Conservation (phyloP, 768 basidiomycete species). For the Macrolepiota albuminosa region DNA sequence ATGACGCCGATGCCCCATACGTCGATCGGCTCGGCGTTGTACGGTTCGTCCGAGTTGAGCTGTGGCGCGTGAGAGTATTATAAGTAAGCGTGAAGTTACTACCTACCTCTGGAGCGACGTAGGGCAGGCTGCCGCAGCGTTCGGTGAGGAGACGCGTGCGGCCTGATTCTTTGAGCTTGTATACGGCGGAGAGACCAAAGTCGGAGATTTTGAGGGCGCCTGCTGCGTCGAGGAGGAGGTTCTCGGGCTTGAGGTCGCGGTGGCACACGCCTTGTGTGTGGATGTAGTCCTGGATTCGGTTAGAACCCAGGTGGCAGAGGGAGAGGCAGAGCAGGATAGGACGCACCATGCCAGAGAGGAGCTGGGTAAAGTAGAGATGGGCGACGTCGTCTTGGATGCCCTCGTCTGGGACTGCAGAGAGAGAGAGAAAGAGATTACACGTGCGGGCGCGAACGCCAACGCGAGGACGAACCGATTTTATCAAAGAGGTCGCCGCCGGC, state of each 20-base stretch:
- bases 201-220: slow-evolving; percentile 92
- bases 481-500: slow-evolving; percentile 96
- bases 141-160: slow-evolving; percentile 62
- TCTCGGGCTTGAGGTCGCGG: slow-evolving; percentile 96
- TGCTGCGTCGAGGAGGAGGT: slow-evolving; percentile 77
- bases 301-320: background rate
- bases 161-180: slow-evolving; percentile 75
- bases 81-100: background rate
- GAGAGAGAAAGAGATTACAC: too few relatives aligned
- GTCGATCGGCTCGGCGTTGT: slow-evolving; percentile 90
- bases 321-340: slow-evolving; percentile 15
- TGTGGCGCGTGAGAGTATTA: slow-evolving; percentile 21
- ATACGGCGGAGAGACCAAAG: slow-evolving; percentile 92
- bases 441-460: too few relatives aligned
- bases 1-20: slow-evolving; percentile 97
- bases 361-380: slow-evolving; percentile 85
- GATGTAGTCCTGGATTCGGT: slow-evolving; percentile 62
- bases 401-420: slow-evolving; percentile 76
- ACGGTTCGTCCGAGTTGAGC: slow-evolving; percentile 65
- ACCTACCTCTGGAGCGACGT: slow-evolving; percentile 11
- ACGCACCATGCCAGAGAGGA: slow-evolving; percentile 76
- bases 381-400: slow-evolving; percentile 85
- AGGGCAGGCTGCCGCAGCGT: slow-evolving; percentile 11
- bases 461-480: slow-evolving; percentile 76
- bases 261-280: slow-evolving; percentile 91